Base-by-base conservation (phyloP, 495 filamentous ascomycete species). In the Amphirosellinia nigrospora region DNA sequence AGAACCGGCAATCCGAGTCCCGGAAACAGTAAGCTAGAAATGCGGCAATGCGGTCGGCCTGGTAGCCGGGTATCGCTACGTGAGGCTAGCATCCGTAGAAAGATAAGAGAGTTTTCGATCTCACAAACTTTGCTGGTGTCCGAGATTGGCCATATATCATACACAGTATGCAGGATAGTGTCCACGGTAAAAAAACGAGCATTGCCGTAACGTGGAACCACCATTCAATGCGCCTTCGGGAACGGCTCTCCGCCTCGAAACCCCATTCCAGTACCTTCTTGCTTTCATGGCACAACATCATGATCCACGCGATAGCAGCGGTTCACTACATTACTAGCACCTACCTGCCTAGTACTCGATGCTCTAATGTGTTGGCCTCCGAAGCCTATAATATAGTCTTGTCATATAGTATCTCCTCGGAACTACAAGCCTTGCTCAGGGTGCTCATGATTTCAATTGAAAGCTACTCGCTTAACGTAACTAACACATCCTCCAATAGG, bases 231-330 rank as follows among this genome's bases (percentile, higher is more conserved):
- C 34, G 63, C 41, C 43, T 4, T 61, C 55, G 63, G 43, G 32
- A 34, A 52, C 63, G 63, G 26, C 63, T 65, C 63, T 46, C 60
- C 60, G 38, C 60, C 60, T 46, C 34, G n/a, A 16, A 28, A 7
- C 11, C 23, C 59, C 36, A 15, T 62, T 38, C 28, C 41, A 1
- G 21, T 53, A 38, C 30, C 23, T 16, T 9, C 16, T 8, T 36
- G 1, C n/a, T 16, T 39, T 9, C 30, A 39, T 32, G 45, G 30
- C 63, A 39, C 34, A 2, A 26, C 32, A 21, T 38, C 30, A 34
- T 53, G 46, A 45, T 64, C 45, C 45, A 65, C 41, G 63, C 46
- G 39, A 52, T 23, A 46, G n/a, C 32, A 53, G 63, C 58, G 8
- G 58, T 43, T 21, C n/a, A 41, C 5, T 38, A 15, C 30, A 36